Conservation (phyloP, 495 filamentous ascomycete species). For the Pyrenula massariospora region DNA sequence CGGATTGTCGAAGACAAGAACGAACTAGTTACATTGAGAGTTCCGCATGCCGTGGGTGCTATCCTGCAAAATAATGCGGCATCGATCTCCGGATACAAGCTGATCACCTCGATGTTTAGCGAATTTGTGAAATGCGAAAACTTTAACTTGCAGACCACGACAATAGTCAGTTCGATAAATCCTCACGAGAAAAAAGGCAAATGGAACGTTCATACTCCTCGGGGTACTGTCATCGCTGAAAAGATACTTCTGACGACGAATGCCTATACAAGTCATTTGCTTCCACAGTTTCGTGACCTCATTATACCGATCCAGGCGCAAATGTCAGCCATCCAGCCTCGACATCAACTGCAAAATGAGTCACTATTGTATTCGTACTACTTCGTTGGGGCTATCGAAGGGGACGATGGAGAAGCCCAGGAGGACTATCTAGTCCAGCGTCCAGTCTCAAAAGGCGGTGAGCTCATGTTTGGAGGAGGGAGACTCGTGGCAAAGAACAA, state of each 20-base stretch:
- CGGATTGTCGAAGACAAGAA: not conserved
- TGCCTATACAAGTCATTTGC: constrained; percentile 62
- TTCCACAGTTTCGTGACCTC: constrained; percentile 54
- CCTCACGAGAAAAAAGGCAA: constrained; percentile 5
- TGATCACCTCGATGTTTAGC: not conserved
- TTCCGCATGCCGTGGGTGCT: not conserved
- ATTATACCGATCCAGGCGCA: constrained; percentile 63
- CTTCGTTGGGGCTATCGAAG: not conserved
- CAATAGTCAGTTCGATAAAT: not conserved
- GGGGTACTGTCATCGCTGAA: constrained; percentile 46
- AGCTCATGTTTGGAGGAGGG: constrained; percentile 41
- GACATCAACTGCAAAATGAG: constrained; percentile 15
- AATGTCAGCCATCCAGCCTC: constrained; percentile 13
- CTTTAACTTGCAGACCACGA: not conserved
- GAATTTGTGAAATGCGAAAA: not conserved
- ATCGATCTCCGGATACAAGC: not conserved
- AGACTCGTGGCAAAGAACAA: constrained; percentile 21
- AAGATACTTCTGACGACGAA: constrained; percentile 70
- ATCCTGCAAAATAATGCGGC: not conserved
- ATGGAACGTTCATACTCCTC: constrained; percentile 42
- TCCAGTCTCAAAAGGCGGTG: constrained; percentile 22
- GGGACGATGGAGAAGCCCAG: not conserved
- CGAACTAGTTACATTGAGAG: not conserved
- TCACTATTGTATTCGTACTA: not conserved
- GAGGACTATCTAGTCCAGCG: constrained; percentile 39